Evolutionary conservation across 2,329 filamentous ascomycete species (phyloP), one percentile per base, ranked within the genome.

Genomic region (Cercospora sesami): DNA sequence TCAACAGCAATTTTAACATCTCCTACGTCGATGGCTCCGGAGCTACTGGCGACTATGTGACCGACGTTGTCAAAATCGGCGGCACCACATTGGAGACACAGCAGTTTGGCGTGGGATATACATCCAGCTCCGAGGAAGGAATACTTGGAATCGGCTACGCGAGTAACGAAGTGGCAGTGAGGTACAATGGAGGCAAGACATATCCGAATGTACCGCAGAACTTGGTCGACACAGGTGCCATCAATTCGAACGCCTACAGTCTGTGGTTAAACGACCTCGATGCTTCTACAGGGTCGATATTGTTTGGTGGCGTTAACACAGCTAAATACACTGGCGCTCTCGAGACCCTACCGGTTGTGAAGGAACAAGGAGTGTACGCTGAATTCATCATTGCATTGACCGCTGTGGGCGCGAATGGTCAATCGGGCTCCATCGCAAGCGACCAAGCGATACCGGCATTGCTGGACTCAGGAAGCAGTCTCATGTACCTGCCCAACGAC

Each of bases 131-230:
- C 5, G 66, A 77, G 31, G 78, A 96, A 78, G 92, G 92, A 45
- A 92, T 98, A 51, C 79, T 97, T 21, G 94, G 94, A 18, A 90
- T 98, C 69, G 94, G 94, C 6, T 97, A 97, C 78, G 78, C 85
- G 0, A 78, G 84, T 71, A 95, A 96, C 78, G 94, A 97, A 80
- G 91, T 91, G 12, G 87, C 90, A 73, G 87, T 91, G 57, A 84
- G 85, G 62, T 83, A 86, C 70, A 85, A 83, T 8, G 82, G 84
- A 5, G 79, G 78, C 26, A 67, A 79, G 2, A 77, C 82, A 8
- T 89, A 88, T 71, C 78, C 84, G 14, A 88, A 91, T 75, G 81
- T 94, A 33, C 83, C 92, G 18, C 85, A 89, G 76, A 83, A 87
- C 72, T 83, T 95, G 77, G 83, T 87, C 23, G 77, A 85, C 28